phyloP scores from a whole-genome alignment of 805 yeast genomes.

The Cyberlindnera euphorbiiphila region DNA sequence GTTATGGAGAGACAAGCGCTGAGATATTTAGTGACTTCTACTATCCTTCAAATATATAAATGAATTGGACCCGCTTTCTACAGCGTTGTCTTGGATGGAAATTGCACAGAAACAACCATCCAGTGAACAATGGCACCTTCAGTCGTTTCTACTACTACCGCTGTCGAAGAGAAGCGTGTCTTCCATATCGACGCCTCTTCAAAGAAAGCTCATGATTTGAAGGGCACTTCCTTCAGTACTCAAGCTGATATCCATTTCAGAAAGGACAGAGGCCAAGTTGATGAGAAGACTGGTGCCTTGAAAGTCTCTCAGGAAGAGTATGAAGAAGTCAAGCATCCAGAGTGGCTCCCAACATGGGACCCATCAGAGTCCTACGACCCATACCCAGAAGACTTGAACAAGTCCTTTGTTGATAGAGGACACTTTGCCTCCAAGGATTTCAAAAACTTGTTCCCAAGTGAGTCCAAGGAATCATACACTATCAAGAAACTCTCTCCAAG shows the following conservation, averaged over 20 bases:
- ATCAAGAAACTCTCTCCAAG: constrained; percentile 55
- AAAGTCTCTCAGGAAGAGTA: constrained; percentile 39
- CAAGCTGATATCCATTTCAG: constrained; percentile 44
- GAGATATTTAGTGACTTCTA: no score
- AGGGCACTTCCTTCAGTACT: background rate
- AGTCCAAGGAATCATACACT: constrained; percentile 14
- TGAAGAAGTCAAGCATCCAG: constrained; percentile 40
- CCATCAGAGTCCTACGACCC: constrained; percentile 50
- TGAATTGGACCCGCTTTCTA: no score
- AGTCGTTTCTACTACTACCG: no score
- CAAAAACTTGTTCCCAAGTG: constrained; percentile 45
- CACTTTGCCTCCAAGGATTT: constrained; percentile 52
- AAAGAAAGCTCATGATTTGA: no score
- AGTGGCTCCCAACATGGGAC: constrained; percentile 66
- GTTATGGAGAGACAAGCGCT: no score
- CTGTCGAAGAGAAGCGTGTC: no score
- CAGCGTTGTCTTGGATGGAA: no score
- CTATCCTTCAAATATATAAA: no score
- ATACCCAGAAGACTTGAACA: constrained; percentile 46
- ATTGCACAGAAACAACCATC: no score
- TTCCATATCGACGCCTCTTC: background rate
- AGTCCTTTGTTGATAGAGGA: constrained; percentile 49
- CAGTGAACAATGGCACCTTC: no score
- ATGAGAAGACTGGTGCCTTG: constrained; percentile 40
- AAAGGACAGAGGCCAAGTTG: constrained; percentile 46